Base-by-base conservation (phyloP, 495 filamentous ascomycete species). In the Xeromyces bisporus region DNA sequence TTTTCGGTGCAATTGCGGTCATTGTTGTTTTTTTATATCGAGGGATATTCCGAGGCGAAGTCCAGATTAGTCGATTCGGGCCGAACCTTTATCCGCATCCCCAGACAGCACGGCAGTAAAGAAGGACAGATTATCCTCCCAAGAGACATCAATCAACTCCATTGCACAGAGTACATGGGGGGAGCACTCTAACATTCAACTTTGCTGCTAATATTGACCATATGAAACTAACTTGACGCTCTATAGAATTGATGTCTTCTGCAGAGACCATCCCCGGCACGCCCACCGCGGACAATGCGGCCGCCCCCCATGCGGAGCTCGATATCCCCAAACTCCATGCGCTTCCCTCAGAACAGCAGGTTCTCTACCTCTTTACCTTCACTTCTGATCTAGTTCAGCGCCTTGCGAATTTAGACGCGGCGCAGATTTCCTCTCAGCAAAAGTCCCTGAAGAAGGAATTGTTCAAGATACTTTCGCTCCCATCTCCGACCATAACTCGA, bases 261-360 rank as follows among this genome's bases (percentile, higher is more conserved):
- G 46, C 56, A 28, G 52, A 55, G 40, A 26, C 43, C 9, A 39
- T 44, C 31, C 40, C 46, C n/a, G n/a, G n/a, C 32, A 40, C 45
- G 18, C 20, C 44, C 21, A 7, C 47, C 26, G 28, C 47, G 27
- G 34, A 51, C 32, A 47, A 53, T 43, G 55, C 51, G 49, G 54
- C 45, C 40, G 38, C 47, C 31, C 52, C 41, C 32, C 51, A 45
- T 41, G 44, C 54, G 26, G 72, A 89, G 60, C 75, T 99, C 47
- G 85, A 99, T 48, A 51, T 92, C 41, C 51, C 71, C 31, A 92
- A 89, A 56, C 73, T 99, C 29, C 77, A 92, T 55, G 69, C 80
- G 28, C 74, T 96, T 32, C 78, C 87, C 34, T 78, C 83, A 18
- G 89, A 96, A 60, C 87, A 99, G 47, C 91, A 96, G 53, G 84